These are phyloP conservation scores for Paraconiothyrium sp. DNA, from an alignment of 2,329 filamentous ascomycete genomes.

Conservation along the genomic window DNA sequence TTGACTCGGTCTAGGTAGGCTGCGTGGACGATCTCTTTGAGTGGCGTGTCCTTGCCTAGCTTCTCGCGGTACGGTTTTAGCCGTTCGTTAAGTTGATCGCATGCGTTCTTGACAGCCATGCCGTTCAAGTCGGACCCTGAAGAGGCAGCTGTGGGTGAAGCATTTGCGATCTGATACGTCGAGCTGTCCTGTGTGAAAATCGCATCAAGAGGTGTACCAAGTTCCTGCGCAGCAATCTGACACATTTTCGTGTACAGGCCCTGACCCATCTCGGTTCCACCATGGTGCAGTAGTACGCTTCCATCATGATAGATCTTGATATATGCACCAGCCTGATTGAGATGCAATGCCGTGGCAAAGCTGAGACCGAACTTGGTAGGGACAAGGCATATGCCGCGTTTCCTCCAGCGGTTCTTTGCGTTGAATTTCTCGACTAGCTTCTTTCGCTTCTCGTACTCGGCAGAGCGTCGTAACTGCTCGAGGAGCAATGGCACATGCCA, in stretches of 20 bases:
- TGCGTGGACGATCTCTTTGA: slow-evolving; percentile 86
- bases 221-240: slow-evolving; percentile 90
- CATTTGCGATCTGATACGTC: slow-evolving; percentile 88
- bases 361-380: slow-evolving; percentile 98
- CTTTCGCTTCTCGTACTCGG: slow-evolving; percentile 74
- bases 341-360: slow-evolving; percentile 85
- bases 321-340: slow-evolving; percentile 92
- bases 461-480: slow-evolving; percentile 79
- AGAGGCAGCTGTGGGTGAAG: slow-evolving; percentile 90
- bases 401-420: slow-evolving; percentile 85
- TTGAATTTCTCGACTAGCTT: slow-evolving; percentile 81
- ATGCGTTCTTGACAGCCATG: slow-evolving; percentile 92
- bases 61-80: slow-evolving; percentile 85
- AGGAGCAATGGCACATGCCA: slow-evolving; percentile 96
- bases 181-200: slow-evolving; percentile 90
- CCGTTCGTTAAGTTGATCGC: slow-evolving; percentile 85
- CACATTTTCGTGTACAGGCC: slow-evolving; percentile 96
- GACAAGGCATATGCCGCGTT: slow-evolving; percentile 83
- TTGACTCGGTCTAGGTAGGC: slow-evolving; percentile 97
- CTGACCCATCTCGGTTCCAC: slow-evolving; percentile 97
- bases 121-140: slow-evolving; percentile 95
- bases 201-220: slow-evolving; percentile 80
- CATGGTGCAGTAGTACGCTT: slow-evolving; percentile 88
- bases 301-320: slow-evolving; percentile 97
- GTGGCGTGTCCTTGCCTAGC: slow-evolving; percentile 76